Conservation (phyloP, 2,329 filamentous ascomycete genomes). For the Trichoderma koningiopsis region DNA sequence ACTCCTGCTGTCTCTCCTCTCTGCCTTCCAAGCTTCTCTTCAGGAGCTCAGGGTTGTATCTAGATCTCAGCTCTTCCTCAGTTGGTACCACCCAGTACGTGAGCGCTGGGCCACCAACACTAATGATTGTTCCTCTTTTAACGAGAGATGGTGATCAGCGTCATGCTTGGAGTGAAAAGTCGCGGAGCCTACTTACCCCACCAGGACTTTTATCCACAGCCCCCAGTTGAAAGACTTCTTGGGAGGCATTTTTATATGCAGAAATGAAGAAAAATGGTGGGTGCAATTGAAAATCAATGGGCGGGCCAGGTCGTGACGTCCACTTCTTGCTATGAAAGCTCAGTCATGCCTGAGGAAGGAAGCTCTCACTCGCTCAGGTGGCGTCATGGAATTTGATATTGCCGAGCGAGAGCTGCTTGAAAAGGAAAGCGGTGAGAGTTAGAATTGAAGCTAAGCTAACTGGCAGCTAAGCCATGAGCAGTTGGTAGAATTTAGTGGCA, state of each 20-base stretch:
- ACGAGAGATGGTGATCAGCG: conserved; percentile 24
- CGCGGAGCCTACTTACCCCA: conserved; percentile 56
- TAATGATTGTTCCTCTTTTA: conserved; percentile 67
- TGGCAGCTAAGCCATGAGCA: neutral
- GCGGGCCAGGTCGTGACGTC: neutral
- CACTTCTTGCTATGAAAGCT: neutral
- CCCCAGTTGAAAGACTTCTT: conserved; percentile 57
- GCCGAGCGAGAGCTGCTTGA: conserved; percentile 1
- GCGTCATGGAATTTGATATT: conserved; percentile 24
- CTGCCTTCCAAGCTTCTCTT: conserved; percentile 81
- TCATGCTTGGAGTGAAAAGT: conserved; percentile 8
- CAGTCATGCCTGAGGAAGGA: conserved; percentile 1
- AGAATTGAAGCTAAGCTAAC: neutral
- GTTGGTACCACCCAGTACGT: conserved; percentile 79
- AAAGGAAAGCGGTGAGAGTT: conserved; percentile 8
- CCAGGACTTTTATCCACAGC: conserved; percentile 69
- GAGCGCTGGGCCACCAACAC: conserved; percentile 82
- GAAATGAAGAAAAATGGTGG: neutral
- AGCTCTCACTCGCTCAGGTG: neutral
- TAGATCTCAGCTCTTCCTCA: conserved; percentile 88
- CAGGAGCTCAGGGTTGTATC: conserved; percentile 94
- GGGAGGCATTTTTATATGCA: conserved; percentile 36
- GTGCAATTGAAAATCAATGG: neutral
- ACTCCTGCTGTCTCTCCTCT: conserved; percentile 76
- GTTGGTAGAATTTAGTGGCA: neutral